These are phyloP conservation scores for Stenocarpella maydis DNA, from an alignment of 2,329 filamentous ascomycete genomes.

Conservation along the genomic window DNA sequence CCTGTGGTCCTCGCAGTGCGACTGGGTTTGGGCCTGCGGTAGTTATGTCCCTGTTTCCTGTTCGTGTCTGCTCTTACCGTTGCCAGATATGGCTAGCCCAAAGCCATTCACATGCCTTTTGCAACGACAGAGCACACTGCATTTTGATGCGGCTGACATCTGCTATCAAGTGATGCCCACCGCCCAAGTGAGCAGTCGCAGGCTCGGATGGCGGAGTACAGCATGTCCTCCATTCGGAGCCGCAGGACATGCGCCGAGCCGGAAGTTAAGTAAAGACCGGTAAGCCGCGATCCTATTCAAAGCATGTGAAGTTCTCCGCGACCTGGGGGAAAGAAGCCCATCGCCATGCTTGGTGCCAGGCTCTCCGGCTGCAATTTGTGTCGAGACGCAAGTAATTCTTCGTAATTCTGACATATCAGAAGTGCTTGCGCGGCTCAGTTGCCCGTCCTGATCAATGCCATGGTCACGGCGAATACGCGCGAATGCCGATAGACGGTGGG, in stretches of 20 bases:
- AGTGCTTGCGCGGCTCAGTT: not conserved
- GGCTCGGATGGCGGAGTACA: not conserved
- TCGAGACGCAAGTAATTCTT: constrained; percentile 1
- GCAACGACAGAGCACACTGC: not conserved
- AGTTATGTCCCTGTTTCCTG: not conserved
- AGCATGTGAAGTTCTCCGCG: constrained; percentile 10
- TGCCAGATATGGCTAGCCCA: not conserved
- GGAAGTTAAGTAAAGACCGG: not conserved
- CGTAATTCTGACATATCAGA: constrained; percentile 23
- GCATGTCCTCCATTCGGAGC: not conserved
- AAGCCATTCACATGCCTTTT: not conserved
- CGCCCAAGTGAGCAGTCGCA: not conserved
- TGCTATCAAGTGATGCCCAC: constrained; percentile 14
- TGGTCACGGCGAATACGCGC: not conserved
- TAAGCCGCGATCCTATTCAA: not conserved
- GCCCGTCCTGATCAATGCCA: not conserved
- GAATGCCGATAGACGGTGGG: not conserved
- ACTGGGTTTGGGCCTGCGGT: not conserved
- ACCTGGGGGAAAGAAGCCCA: not conserved
- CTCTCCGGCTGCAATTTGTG: not conserved
- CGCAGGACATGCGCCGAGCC: not conserved
- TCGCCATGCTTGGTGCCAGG: not conserved
- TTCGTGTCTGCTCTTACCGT: not conserved
- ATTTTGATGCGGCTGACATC: not conserved
- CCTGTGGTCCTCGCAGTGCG: not conserved